These are phyloP conservation scores for Golubevia sp. DNA, from an alignment of 1,284 basidiomycete species.

Conservation along the genomic window DNA sequence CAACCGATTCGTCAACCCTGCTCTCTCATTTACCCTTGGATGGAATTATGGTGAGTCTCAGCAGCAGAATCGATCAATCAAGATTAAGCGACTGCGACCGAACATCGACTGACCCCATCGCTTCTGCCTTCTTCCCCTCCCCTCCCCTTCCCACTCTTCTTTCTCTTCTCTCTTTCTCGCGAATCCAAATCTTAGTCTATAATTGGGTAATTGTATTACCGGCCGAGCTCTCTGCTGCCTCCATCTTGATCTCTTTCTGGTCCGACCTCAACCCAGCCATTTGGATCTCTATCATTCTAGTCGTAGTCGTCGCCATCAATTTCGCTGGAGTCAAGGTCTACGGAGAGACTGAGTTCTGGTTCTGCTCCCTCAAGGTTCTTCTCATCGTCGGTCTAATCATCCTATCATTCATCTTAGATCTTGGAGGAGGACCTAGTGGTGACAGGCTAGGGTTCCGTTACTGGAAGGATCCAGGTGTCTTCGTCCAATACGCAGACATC, in stretches of 20 bases:
- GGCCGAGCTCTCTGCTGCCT: constrained; percentile 63
- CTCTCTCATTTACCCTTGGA: constrained; percentile 66
- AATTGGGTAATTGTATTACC: constrained; percentile 62
- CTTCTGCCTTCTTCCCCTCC: background rate
- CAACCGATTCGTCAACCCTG: constrained; percentile 77
- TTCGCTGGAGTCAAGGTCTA: constrained; percentile 67
- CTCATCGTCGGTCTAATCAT: constrained; percentile 54
- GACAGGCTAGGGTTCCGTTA: constrained; percentile 43
- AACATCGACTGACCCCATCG: background rate
- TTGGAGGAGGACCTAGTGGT: constrained; percentile 32
- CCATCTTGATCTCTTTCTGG: constrained; percentile 63
- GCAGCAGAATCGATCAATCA: constrained; percentile 5
- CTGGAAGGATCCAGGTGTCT: constrained; percentile 64
- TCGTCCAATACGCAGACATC: constrained; percentile 60
- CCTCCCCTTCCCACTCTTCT: background rate
- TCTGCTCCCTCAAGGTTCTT: constrained; percentile 20
- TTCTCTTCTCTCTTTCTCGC: background rate
- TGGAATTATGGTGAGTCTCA: constrained; percentile 76
- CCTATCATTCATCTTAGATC: constrained; percentile 44
- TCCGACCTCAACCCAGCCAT: constrained; percentile 69
- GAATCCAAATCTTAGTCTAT: constrained; percentile 34
- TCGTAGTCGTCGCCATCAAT: constrained; percentile 77
- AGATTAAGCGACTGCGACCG: constrained; percentile 62
- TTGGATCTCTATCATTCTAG: constrained; percentile 77
- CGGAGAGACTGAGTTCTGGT: constrained; percentile 16